Percentiles rank a stretch among this genome's conserved stretches.
Evolutionary conservation across 2,329 filamentous ascomycete species (phyloP).

Genomic region (Chaetomium strumarium): DNA sequence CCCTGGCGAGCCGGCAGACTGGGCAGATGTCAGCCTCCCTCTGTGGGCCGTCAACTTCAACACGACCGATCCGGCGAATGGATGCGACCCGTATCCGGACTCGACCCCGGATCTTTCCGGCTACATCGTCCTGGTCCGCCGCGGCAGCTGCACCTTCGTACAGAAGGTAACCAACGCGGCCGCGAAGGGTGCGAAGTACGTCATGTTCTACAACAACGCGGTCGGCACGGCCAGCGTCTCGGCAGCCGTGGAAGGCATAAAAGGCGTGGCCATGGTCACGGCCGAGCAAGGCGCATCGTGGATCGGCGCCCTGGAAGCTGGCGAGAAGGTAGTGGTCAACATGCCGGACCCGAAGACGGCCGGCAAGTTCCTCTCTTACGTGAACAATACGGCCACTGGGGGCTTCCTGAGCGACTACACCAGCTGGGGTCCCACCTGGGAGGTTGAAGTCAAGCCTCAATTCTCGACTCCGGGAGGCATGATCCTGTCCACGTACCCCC

Average conservation of each 20-base stretch:
- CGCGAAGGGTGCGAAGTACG: conserved; percentile 51
- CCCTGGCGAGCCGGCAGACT: conserved; percentile 36
- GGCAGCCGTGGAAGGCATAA: conserved; percentile 30
- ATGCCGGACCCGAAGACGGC: conserved; percentile 39
- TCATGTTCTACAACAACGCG: conserved; percentile 57
- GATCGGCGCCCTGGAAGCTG: conserved; percentile 38
- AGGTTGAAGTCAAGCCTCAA: conserved; percentile 48
- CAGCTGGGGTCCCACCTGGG: conserved; percentile 57
- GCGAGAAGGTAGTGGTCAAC: conserved; percentile 38
- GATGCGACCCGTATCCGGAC: conserved; percentile 46
- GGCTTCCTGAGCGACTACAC: conserved; percentile 49
- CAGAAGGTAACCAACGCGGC: conserved; percentile 49
- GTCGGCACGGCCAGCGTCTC: conserved; percentile 32
- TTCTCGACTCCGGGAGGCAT: conserved; percentile 42
- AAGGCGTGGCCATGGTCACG: conserved; percentile 38
- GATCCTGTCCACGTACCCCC: conserved; percentile 48
- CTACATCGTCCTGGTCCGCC: conserved; percentile 54
- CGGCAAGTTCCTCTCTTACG: conserved; percentile 30
- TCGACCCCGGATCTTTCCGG: conserved; percentile 51
- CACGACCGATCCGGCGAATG: conserved; percentile 42
- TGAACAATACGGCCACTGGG: conserved; percentile 39
- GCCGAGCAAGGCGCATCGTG: conserved; percentile 38
- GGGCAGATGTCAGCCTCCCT: conserved; percentile 41
- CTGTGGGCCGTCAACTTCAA: conserved; percentile 47
- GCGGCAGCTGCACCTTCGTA: conserved; percentile 51